Percentiles rank a stretch among this genome's conserved stretches.
phyloP scores from a whole-genome alignment of 495 filamentous ascomycete genomes.

The Penicillium soppii region DNA sequence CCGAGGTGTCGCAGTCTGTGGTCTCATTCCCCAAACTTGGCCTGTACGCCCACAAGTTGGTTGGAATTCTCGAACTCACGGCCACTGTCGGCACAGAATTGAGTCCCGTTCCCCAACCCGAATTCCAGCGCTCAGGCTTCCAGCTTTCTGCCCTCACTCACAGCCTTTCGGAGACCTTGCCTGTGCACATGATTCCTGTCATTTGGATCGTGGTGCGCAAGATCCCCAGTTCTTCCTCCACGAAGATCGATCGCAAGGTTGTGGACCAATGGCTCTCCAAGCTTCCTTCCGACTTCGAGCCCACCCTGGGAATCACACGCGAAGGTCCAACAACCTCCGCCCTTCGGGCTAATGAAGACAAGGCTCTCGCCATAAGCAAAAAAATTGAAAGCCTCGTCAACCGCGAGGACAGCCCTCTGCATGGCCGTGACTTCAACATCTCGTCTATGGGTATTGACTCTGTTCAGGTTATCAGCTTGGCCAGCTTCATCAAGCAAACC shows the following conservation, averaged over 20 bases:
- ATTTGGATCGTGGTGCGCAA: conserved; percentile 36
- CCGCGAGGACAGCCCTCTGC: conserved; percentile 10
- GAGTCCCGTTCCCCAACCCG: background rate
- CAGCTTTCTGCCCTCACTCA: background rate
- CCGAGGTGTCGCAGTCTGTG: conserved; percentile 9
- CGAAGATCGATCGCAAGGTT: conserved; percentile 40
- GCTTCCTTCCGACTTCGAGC: conserved; percentile 13
- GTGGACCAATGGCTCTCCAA: conserved; percentile 23
- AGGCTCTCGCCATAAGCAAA: conserved; percentile 19
- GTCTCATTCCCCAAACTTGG: conserved; percentile 11
- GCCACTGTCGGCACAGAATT: background rate
- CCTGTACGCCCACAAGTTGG: conserved; percentile 14
- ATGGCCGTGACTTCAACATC: conserved; percentile 23
- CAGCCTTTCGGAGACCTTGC: conserved; percentile 17
- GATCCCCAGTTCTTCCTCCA: conserved; percentile 39
- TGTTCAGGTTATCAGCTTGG: conserved; percentile 29
- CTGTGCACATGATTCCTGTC: conserved; percentile 46
- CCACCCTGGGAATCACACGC: conserved; percentile 7
- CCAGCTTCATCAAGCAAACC: conserved; percentile 22
- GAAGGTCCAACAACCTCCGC: conserved; percentile 3
- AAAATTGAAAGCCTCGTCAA: conserved; percentile 21
- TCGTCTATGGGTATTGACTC: conserved; percentile 30
- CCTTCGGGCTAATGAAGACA: conserved; percentile 13
- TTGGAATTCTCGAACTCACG: conserved; percentile 14
- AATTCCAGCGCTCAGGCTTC: conserved; percentile 6